A percentile compares a stretch with the other conserved stretches of the same genome.
Evolutionary conservation across 2,329 filamentous ascomycete genomes (phyloP).

Genomic region (Calycina herbarum): DNA sequence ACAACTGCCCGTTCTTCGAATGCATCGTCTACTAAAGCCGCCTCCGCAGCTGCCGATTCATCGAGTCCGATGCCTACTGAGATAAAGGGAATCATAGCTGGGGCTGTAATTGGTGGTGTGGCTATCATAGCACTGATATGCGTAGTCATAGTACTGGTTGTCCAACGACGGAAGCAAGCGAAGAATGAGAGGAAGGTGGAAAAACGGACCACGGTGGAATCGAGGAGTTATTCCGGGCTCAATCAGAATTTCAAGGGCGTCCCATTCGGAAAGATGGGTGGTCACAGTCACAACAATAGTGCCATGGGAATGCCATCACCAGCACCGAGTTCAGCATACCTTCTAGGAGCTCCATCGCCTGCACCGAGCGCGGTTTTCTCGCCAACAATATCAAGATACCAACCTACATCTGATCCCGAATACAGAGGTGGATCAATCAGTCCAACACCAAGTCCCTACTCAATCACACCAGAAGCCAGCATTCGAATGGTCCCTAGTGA

Average conservation of each 20-base stretch:
- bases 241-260: conserved; percentile 9
- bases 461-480: conserved; percentile 9
- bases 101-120: conserved; percentile 6
- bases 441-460: conserved; percentile 1
- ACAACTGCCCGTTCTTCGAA: neutral
- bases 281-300: conserved; percentile 3
- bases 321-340: conserved; percentile 1
- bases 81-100: conserved; percentile 8
- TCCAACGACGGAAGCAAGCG: conserved; percentile 2
- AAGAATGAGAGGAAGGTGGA: neutral
- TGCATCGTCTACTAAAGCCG: neutral
- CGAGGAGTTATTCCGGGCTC: conserved; percentile 7
- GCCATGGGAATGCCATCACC: conserved; percentile 2
- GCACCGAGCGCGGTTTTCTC: neutral
- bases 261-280: neutral
- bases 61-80: neutral
- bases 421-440: neutral
- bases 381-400: neutral
- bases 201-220: conserved; percentile 6
- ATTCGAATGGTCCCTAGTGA: conserved; percentile 9
- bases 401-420: neutral
- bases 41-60: neutral
- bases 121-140: conserved; percentile 5
- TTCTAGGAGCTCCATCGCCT: neutral
- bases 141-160: neutral